Evolutionary conservation across 1,139 yeast genomes (phyloP).

Genomic region (Hanseniaspora gamundiae): DNA sequence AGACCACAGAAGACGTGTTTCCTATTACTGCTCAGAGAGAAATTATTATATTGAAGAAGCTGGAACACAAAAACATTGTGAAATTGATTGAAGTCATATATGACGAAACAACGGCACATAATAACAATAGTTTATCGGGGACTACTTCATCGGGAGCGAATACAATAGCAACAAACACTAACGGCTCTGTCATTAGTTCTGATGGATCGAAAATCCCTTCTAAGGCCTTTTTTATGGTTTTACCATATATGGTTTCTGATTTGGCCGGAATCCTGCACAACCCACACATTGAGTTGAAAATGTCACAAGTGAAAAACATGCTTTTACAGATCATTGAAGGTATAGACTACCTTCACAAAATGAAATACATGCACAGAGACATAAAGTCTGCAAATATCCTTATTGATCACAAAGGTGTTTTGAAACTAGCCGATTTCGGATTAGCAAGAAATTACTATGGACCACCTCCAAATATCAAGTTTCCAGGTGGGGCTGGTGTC

Average conservation of each 20-base stretch:
- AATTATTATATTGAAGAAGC: slow-evolving; percentile 64
- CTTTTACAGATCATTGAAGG: slow-evolving; percentile 72
- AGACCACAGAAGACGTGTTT: slow-evolving; percentile 80
- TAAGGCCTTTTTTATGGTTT: slow-evolving; percentile 59
- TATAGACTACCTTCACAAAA: slow-evolving; percentile 65
- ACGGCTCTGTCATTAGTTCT: slow-evolving; percentile 27
- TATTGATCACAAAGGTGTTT: slow-evolving; percentile 60
- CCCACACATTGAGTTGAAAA: slow-evolving; percentile 49
- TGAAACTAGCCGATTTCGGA: slow-evolving; percentile 91
- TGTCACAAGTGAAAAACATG: slow-evolving; percentile 72
- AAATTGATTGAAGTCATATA: slow-evolving; percentile 76
- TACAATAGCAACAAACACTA: slow-evolving; percentile 24
- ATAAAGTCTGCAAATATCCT: slow-evolving; percentile 89
- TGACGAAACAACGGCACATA: slow-evolving; percentile 25
- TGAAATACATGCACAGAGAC: slow-evolving; percentile 71
- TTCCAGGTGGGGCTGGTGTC: slow-evolving; percentile 52
- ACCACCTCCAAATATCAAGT: slow-evolving; percentile 40
- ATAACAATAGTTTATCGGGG: slow-evolving; percentile 22
- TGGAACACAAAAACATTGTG: slow-evolving; percentile 60
- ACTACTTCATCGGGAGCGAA: slow-evolving; percentile 8
- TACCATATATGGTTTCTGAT: slow-evolving; percentile 91
- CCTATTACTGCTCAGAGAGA: slow-evolving; percentile 95
- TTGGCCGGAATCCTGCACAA: slow-evolving; percentile 86
- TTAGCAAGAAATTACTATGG: slow-evolving; percentile 77
- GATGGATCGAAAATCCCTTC: slow-evolving; percentile 11